Conservation (phyloP, 176 grass and related monocot genomes). For the Cocos nucifera region DNA sequence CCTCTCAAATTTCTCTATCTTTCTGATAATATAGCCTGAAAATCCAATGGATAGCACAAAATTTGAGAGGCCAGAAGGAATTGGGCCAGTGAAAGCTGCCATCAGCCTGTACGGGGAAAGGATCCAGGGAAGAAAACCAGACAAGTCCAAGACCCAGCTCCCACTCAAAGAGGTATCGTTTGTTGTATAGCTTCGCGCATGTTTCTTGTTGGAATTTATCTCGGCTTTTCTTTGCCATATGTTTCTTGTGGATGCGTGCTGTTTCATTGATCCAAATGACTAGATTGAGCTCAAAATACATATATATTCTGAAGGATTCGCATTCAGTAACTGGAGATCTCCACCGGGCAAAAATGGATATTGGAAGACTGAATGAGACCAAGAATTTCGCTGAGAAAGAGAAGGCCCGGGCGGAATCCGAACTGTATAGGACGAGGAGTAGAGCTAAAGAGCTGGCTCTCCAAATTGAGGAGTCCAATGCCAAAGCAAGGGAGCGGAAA, state of each 20-base stretch:
- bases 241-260: constrained; percentile 2
- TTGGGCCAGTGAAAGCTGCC: constrained; percentile 57
- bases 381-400: constrained; percentile 45
- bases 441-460: constrained; percentile 33
- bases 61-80: constrained; percentile 26
- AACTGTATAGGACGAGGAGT: constrained; percentile 32
- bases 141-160: constrained; percentile 22
- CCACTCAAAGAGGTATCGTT: constrained; percentile 43
- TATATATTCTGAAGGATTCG: constrained; percentile 24
- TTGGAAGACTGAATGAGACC: constrained; percentile 34
- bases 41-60: constrained; percentile 40
- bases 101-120: constrained; percentile 77
- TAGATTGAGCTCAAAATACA: too few relatives aligned
- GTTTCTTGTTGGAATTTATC: too few relatives aligned
- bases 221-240: neutral
- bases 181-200: neutral
- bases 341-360: constrained; percentile 21
- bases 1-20: too few relatives aligned
- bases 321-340: constrained; percentile 32
- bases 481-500: constrained; percentile 26
- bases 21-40: neutral
- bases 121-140: constrained; percentile 36
- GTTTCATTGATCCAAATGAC: neutral
- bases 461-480: constrained; percentile 48
- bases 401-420: constrained; percentile 36